Evolutionary conservation across 768 basidiomycete species (phyloP).

Genomic region (Rhodosporidiobolus odoratus): DNA sequence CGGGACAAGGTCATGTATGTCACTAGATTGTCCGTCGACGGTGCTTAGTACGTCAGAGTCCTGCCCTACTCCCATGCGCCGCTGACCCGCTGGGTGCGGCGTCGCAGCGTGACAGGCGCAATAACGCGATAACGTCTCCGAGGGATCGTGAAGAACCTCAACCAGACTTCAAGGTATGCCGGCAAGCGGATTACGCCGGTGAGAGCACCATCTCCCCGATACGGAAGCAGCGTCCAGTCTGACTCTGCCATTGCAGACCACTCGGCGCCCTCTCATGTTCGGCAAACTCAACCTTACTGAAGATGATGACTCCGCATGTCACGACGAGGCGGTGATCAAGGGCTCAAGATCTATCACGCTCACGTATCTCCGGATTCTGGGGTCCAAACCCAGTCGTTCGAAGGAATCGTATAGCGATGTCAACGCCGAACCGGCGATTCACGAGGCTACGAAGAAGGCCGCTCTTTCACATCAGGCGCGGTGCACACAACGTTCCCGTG

Average conservation of each 20-base stretch:
- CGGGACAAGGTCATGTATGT: background rate
- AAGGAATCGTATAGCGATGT: background rate
- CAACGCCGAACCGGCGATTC: background rate
- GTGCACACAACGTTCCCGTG: background rate
- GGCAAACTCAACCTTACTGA: slow-evolving; percentile 2
- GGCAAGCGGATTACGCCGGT: background rate
- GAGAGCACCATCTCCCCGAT: background rate
- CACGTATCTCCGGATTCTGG: background rate
- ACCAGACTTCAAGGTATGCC: too few species aligned
- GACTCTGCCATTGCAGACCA: background rate
- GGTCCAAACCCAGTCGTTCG: background rate
- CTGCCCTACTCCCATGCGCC: too few species aligned
- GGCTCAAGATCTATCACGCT: background rate
- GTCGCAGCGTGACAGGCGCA: too few species aligned
- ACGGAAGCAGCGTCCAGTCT: background rate
- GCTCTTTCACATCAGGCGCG: slow-evolving; percentile 4
- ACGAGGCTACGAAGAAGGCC: background rate
- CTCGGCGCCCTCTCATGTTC: background rate
- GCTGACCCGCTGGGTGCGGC: too few species aligned
- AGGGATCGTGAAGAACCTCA: too few species aligned
- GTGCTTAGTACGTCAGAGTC: too few species aligned
- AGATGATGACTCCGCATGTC: background rate
- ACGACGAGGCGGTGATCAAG: slow-evolving; percentile 2
- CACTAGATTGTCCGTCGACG: background rate
- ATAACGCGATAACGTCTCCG: too few species aligned